Evolutionary conservation across 345 rosid species (phyloP).

Genomic region (Hibiscus syriacus): DNA sequence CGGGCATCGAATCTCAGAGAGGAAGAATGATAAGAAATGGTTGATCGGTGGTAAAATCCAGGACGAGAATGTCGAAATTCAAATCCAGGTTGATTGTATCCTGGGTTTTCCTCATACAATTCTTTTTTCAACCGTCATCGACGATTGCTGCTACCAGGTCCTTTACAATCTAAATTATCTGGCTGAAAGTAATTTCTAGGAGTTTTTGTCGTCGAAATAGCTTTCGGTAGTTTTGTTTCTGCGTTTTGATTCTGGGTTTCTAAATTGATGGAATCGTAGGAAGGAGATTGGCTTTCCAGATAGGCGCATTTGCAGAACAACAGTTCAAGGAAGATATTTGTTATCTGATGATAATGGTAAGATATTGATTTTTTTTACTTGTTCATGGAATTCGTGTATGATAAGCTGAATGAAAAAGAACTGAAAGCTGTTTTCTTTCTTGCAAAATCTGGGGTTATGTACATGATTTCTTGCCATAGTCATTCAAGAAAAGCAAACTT

Average conservation of each 20-base stretch:
- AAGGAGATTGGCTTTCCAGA: constrained; percentile 52
- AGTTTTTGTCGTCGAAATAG: neutral
- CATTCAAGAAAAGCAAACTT: neutral
- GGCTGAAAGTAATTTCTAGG: neutral
- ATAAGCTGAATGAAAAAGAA: neutral
- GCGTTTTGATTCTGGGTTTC: neutral
- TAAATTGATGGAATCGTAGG: constrained; percentile 25
- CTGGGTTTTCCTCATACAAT: constrained; percentile 27
- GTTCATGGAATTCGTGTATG: neutral
- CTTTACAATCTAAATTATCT: neutral
- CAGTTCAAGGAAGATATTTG: constrained; percentile 78
- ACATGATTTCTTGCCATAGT: neutral
- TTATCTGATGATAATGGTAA: constrained; percentile 79
- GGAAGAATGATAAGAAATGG: neutral
- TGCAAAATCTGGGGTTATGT: neutral
- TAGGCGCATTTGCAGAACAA: constrained; percentile 50
- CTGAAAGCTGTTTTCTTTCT: neutral
- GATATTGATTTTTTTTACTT: neutral
- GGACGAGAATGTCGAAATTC: constrained; percentile 24
- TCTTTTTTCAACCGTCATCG: constrained; percentile 22
- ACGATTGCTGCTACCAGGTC: constrained; percentile 48
- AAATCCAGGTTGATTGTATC: constrained; percentile 23
- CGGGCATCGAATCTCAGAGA: neutral
- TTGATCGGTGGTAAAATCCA: neutral
- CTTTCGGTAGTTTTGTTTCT: neutral